Evolutionary conservation across 768 basidiomycete species (phyloP).

Genomic region (Lactifluus rugatus): DNA sequence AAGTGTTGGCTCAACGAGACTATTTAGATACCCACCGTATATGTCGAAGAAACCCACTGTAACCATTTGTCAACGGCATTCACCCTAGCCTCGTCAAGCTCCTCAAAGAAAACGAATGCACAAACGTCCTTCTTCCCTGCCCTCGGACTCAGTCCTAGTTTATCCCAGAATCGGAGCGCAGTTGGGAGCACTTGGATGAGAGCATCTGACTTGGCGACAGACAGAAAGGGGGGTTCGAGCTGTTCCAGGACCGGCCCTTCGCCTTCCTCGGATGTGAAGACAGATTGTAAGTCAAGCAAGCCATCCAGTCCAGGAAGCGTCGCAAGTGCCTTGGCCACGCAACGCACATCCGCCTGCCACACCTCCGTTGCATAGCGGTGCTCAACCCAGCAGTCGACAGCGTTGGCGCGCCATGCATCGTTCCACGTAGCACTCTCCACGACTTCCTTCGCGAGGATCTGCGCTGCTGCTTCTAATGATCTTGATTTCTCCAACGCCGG

Average conservation of each 20-base stretch:
- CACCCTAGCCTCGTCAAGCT: constrained; percentile 39
- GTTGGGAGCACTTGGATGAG: constrained; percentile 61
- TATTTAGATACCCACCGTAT: constrained; percentile 41
- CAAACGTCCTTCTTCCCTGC: constrained; percentile 63
- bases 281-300: constrained; percentile 33
- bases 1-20: not conserved
- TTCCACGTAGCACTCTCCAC: constrained; percentile 69
- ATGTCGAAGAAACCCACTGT: constrained; percentile 38
- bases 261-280: constrained; percentile 28
- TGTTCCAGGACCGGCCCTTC: constrained; percentile 21
- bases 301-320: constrained; percentile 31
- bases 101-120: constrained; percentile 62
- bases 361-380: constrained; percentile 28
- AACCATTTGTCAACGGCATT: constrained; percentile 53
- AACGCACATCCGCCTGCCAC: constrained; percentile 51
- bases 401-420: constrained; percentile 47
- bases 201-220: constrained; percentile 57
- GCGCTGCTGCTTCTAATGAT: constrained; percentile 57
- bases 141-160: constrained; percentile 62
- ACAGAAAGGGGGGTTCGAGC: constrained; percentile 48
- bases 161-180: constrained; percentile 78
- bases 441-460: constrained; percentile 52
- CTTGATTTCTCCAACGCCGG: constrained; percentile 55
- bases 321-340: constrained; percentile 35
- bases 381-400: constrained; percentile 19